Evolutionary conservation across 495 filamentous ascomycete genomes (phyloP), one percentile per base, ranked within the genome.

Genomic region (Bombardia bombarda): DNA sequence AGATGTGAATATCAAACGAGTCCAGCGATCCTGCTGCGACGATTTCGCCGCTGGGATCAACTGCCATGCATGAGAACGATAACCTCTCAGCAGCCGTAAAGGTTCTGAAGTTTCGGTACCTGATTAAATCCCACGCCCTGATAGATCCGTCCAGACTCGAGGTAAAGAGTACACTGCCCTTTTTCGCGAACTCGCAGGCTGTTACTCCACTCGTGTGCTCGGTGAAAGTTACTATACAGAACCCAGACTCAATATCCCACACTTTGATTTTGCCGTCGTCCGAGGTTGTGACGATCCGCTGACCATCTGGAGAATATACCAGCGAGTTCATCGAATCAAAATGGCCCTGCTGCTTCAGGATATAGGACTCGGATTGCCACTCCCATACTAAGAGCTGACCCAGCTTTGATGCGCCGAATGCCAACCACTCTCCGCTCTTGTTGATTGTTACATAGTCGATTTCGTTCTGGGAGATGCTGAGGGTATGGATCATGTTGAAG

Each of bases 361-460:
- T 90, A 63, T 97, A 97, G n/a, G 93, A 96, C 60, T 98, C 92
- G 2, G 93, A 97, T 55, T 97, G 93, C 93, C 93, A 97, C 62
- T 98, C 92, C 92, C 92, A 98, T 19, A 98, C 93, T 26, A 98
- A 72, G 12, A 98, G 68, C 50, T 98, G 92, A 10, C 92, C 92
- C 20, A 93, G 76, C 43, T 90, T 90, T 13, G 93, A 94, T 4
- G 92, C 90, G n/a, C 90, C 92, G 62, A 98, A 95, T 6, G 92
- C 92, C 23, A 98, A 72, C 92, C 92, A 98, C 67, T 95, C 93
- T 42, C 90, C 92, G 23, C 86, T 81, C 56, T 85, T 83, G 65
- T 96, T 96, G 48, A 95, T 82, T 2, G 87, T 85, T 33, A 97
- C 85, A 54, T 83, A 87, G 53, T 95, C 88, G 49, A 98, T 95